These are phyloP conservation scores for Colletotrichum aenigma DNA, from an alignment of 2,329 filamentous ascomycete species.

Conservation along the genomic window DNA sequence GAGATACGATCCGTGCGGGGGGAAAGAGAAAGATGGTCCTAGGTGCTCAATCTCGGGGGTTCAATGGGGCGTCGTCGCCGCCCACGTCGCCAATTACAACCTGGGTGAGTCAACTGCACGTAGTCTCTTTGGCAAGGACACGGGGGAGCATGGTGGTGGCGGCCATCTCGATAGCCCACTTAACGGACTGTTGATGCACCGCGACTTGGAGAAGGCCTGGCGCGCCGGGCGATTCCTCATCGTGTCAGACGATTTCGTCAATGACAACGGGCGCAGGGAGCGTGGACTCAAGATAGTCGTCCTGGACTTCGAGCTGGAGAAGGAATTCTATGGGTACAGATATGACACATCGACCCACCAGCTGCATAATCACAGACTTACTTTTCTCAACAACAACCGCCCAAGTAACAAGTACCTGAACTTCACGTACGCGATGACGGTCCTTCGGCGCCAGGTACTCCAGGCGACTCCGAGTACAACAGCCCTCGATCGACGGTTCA, in stretches of 20 bases:
- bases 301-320: not conserved
- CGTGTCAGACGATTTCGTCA: not conserved
- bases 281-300: not conserved
- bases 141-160: not conserved
- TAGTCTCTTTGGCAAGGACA: not conserved
- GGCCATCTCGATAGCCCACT: not conserved
- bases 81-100: not conserved
- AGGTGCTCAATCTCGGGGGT: not conserved
- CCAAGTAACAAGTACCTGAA: not conserved
- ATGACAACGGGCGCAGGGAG: not conserved
- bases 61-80: not conserved
- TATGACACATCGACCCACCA: not conserved
- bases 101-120: not conserved
- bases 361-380: not conserved
- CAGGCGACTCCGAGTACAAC: not conserved
- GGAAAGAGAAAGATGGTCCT: not conserved
- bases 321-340: not conserved
- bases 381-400: not conserved
- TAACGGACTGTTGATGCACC: not conserved
- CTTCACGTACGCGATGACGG: not conserved
- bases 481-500: constrained; percentile 44
- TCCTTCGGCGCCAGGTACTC: not conserved
- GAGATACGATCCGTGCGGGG: not conserved
- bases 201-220: not conserved
- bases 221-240: not conserved